A percentile compares a stretch with the other conserved stretches of the same genome.
These are phyloP conservation scores for Pinus taeda DNA, from an alignment of 75 land plant genomes.

Conservation along the genomic window DNA sequence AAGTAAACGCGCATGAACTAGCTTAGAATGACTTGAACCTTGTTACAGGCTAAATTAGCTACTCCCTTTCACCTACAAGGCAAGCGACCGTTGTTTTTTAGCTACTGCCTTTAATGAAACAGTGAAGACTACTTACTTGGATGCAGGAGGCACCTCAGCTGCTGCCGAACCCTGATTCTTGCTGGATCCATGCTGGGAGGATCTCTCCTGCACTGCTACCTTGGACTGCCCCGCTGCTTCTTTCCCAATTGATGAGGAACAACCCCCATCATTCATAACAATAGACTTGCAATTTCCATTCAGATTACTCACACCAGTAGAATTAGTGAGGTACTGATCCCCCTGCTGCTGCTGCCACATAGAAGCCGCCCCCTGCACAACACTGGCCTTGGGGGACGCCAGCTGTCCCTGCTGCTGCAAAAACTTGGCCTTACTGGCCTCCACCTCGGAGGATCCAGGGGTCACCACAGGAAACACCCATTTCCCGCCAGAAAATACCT, in stretches of 20 bases:
- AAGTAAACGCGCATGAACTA: too few species aligned
- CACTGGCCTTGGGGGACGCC: slow-evolving; percentile 1
- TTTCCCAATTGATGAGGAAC: not conserved
- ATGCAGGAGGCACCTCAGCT: not conserved
- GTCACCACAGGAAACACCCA: slow-evolving; percentile 31
- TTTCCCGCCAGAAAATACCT: slow-evolving; percentile 14
- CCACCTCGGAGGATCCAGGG: slow-evolving; percentile 8
- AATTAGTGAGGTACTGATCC: not conserved
- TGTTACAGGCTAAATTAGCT: not conserved
- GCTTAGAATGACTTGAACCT: too few species aligned
- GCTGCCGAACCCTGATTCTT: not conserved
- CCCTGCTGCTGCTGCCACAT: not conserved
- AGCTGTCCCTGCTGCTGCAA: not conserved
- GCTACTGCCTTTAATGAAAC: not conserved
- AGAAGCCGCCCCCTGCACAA: not conserved
- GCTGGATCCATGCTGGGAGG: not conserved
- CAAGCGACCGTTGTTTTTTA: not conserved
- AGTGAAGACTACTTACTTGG: not conserved
- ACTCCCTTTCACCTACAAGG: not conserved
- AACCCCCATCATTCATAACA: not conserved
- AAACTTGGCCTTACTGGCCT: not conserved
- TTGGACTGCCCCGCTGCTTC: not conserved
- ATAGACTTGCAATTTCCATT: not conserved
- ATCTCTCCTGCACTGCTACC: not conserved
- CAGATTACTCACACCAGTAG: not conserved